A percentile compares a stretch with the other conserved stretches of the same genome.
phyloP scores from a whole-genome alignment of 257 asterid genomes.

The Forsythia viridissima region DNA sequence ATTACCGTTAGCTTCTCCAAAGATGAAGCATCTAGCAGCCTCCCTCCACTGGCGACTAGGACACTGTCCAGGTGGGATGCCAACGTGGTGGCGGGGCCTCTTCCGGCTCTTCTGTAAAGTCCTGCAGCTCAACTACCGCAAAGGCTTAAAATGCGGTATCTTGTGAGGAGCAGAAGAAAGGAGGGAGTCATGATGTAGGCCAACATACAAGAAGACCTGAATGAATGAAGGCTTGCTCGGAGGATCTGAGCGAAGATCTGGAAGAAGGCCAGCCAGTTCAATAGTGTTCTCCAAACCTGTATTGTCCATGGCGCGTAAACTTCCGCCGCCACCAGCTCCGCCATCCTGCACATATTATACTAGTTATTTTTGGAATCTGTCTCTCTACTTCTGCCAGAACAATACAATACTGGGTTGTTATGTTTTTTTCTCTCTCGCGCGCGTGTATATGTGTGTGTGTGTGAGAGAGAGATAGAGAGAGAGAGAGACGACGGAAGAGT shows the following conservation, averaged over 20 bases:
- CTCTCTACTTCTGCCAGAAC: too few relatives aligned
- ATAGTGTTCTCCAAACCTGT: conserved; percentile 74
- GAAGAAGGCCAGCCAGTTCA: conserved; percentile 78
- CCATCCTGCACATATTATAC: conserved; percentile 36
- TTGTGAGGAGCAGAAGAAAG: conserved; percentile 39
- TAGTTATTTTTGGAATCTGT: neutral
- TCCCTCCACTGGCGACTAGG: neutral
- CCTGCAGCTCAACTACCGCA: conserved; percentile 70
- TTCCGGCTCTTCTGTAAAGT: conserved; percentile 36
- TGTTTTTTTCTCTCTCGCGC: too few relatives aligned
- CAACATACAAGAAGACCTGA: conserved; percentile 63
- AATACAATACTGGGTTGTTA: too few relatives aligned
- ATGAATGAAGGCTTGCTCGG: conserved; percentile 51
- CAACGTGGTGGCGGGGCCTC: conserved; percentile 32
- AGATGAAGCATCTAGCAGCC: neutral
- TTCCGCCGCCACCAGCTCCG: conserved; percentile 44
- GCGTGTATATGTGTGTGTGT: too few relatives aligned
- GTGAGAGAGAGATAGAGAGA: neutral
- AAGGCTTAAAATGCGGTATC: conserved; percentile 56
- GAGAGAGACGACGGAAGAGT: neutral
- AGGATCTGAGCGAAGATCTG: conserved; percentile 94
- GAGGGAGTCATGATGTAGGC: conserved; percentile 50
- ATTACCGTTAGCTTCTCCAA: neutral
- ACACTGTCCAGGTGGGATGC: conserved; percentile 13
- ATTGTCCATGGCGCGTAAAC: conserved; percentile 78